Evolutionary conservation across 2,329 filamentous ascomycete genomes (phyloP).

Genomic region (Aspergillus texensis): DNA sequence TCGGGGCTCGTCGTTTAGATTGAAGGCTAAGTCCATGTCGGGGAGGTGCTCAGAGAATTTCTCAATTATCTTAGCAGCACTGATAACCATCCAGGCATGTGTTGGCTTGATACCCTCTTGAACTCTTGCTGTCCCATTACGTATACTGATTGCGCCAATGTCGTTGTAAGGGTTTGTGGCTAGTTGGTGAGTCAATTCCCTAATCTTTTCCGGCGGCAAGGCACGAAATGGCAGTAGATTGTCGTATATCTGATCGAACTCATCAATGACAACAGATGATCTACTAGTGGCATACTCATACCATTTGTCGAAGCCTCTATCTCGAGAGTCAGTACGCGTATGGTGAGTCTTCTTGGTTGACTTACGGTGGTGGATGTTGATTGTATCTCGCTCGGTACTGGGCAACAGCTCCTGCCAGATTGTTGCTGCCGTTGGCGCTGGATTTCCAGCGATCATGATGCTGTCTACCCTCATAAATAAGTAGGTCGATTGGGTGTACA

Average conservation of each 20-base stretch:
- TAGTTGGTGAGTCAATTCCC: slow-evolving; percentile 56
- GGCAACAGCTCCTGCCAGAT: slow-evolving; percentile 52
- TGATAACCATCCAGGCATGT: slow-evolving; percentile 62
- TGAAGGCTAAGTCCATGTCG: slow-evolving; percentile 66
- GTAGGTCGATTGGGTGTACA: slow-evolving; percentile 58
- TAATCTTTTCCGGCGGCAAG: slow-evolving; percentile 53
- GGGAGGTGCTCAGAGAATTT: slow-evolving; percentile 58
- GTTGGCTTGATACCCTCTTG: slow-evolving; percentile 56
- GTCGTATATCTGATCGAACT: slow-evolving; percentile 61
- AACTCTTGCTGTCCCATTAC: slow-evolving; percentile 54
- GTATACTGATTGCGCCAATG: slow-evolving; percentile 59
- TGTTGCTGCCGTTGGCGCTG: slow-evolving; percentile 52
- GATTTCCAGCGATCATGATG: slow-evolving; percentile 54
- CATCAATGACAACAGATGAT: slow-evolving; percentile 59
- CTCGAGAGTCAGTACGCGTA: slow-evolving; percentile 13
- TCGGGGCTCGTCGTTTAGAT: slow-evolving; percentile 63
- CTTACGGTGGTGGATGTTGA: slow-evolving; percentile 58
- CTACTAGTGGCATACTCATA: slow-evolving; percentile 58
- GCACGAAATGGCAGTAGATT: slow-evolving; percentile 61
- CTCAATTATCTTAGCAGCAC: slow-evolving; percentile 56
- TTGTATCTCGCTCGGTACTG: slow-evolving; percentile 57
- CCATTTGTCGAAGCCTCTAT: slow-evolving; percentile 60
- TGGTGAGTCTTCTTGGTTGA: slow-evolving; percentile 2
- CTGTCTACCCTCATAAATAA: slow-evolving; percentile 54
- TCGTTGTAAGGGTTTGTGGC: slow-evolving; percentile 59